phyloP scores from a whole-genome alignment of 352 stramenopile species.

The Pythium scleroteichum region DNA sequence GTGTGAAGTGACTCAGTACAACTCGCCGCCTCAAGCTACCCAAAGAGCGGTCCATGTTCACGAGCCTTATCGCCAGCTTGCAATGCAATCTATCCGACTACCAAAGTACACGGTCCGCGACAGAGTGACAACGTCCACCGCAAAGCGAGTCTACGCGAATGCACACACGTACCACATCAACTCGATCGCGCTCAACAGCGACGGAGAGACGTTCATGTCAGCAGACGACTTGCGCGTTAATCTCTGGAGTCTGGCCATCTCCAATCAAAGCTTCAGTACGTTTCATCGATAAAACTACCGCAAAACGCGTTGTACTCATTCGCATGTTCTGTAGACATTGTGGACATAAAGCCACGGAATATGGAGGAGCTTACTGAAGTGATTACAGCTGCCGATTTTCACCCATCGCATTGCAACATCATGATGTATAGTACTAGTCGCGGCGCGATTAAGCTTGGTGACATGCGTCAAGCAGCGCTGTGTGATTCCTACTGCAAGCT shows the following conservation, averaged over 20 bases:
- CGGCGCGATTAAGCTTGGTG: slow-evolving; percentile 91
- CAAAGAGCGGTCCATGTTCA: background rate
- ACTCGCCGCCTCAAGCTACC: slow-evolving; percentile 36
- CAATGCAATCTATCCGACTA: slow-evolving; percentile 45
- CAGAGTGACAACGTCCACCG: slow-evolving; percentile 67
- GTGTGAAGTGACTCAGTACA: slow-evolving; percentile 74
- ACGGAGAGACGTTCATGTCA: slow-evolving; percentile 96
- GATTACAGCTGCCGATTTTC: slow-evolving; percentile 94
- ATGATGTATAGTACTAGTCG: slow-evolving; percentile 96
- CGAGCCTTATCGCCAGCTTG: slow-evolving; percentile 9
- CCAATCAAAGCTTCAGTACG: slow-evolving; percentile 90
- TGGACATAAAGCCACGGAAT: slow-evolving; percentile 96
- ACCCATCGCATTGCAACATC: slow-evolving; percentile 92
- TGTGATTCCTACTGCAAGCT: slow-evolving; percentile 87
- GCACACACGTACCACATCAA: slow-evolving; percentile 98
- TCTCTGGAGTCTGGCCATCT: slow-evolving; percentile 92
- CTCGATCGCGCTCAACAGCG: slow-evolving; percentile 92
- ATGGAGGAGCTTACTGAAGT: slow-evolving; percentile 98
- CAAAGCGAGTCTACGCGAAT: slow-evolving; percentile 90
- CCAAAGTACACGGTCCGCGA: slow-evolving; percentile 54
- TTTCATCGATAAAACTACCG: slow-evolving; percentile 2
- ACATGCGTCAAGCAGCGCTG: slow-evolving; percentile 90
- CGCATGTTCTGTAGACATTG: slow-evolving; percentile 72
- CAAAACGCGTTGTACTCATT: background rate
- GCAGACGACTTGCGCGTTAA: slow-evolving; percentile 96